Conservation (phyloP, 2,329 filamentous ascomycete genomes). For the Penicillium polonicum region DNA sequence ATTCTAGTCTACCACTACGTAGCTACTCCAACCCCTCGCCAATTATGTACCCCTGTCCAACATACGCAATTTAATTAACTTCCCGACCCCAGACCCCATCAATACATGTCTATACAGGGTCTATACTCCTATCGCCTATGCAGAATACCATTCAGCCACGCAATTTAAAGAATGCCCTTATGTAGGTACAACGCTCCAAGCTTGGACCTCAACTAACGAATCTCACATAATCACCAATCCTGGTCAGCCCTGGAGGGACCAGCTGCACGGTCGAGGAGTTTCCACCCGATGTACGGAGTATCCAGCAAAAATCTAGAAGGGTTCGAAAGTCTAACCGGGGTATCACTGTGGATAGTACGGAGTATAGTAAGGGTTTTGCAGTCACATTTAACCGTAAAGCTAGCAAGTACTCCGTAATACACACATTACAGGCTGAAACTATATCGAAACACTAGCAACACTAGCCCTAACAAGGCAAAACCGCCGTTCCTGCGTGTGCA, state of each 20-base stretch:
- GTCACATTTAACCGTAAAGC: neutral
- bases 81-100: neutral
- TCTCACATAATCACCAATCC: neutral
- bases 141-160: neutral
- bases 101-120: neutral
- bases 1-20: neutral
- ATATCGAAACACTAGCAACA: neutral
- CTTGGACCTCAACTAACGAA: neutral
- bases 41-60: neutral
- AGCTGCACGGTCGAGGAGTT: neutral
- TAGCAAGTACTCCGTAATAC: neutral
- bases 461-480: neutral
- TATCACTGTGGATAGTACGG: neutral
- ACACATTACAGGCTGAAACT: neutral
- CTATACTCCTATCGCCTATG: no score
- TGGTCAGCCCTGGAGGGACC: neutral
- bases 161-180: neutral
- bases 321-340: neutral
- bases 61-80: neutral
- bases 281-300: neutral
- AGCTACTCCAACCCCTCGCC: neutral
- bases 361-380: neutral
- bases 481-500: neutral
- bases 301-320: neutral
- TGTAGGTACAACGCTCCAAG: neutral